Evolutionary conservation across 208 protist genomes (phyloP), one percentile per base, ranked within the genome.

Genomic region (Leishmania tropica): DNA sequence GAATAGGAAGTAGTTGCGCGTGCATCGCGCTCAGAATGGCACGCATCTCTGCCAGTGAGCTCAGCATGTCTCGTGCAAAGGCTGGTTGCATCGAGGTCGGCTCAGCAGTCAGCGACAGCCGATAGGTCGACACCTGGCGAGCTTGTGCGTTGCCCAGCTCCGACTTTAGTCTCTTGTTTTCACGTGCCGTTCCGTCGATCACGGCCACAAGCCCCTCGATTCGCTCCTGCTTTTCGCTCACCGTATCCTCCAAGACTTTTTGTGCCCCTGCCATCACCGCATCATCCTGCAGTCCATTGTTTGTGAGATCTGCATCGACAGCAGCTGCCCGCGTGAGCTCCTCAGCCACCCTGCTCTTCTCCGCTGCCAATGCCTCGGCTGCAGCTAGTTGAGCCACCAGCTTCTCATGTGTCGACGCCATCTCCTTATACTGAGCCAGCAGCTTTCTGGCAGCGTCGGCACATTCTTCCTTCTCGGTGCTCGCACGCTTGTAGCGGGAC

Each of bases 381-480:
- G 75, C 60, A 24, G 75, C 40, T 35, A 79, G 40, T 40, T 85
- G 70, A 40, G 60, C 64, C 77, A 74, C 54, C 40, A 85, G 35
- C 72, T 40, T 47, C 42, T 85, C 81, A 21, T 62, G 71, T 11
- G 73, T 56, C 0, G 73, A 71, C 31, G 73, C 73, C n/a, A 78
- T 75, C 53, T 85, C 81, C 45, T 85, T 85, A 75, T 85, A 81
- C 77, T 81, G 75, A 54, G 56, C 19, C 37, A 88, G 51, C 48
- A 80, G 60, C 67, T 75, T 81, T 58, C 77, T 74, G 62, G 81
- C 68, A 37, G 81, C 80, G 21, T 81, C 84, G 1, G 73, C 75
- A 51, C 85, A 86, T 78, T 88, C 80, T 42, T 88, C 87, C 47
- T 88, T 90, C 74, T 90, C 87, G 4, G 67, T 51, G 35, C 47